Evolutionary conservation across 345 rosid species (phyloP), one percentile per base, ranked within the genome.

Genomic region (Camelina hispida): DNA sequence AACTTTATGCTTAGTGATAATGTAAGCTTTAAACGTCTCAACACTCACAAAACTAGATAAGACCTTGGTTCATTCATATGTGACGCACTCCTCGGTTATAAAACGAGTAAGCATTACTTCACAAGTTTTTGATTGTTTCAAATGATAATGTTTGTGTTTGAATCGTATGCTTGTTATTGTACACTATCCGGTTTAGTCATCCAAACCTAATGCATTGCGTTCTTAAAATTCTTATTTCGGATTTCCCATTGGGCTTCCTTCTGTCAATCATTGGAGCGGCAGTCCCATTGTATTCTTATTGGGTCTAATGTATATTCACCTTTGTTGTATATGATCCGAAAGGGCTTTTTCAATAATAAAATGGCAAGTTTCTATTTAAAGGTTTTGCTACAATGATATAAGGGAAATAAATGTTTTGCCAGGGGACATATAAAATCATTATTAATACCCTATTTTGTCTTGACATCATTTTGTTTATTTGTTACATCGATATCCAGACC

Each of bases 201-300:
- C 35, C 35, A 5, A 15, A 15, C 9, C 0, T 52, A 62, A 2
- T 20, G n/a, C 23, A 8, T n/a, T 14, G 35, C 11, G 54, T 30
- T 17, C 53, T 42, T 56, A 42, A 16, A 10, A 55, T 14, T 22
- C 61, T 37, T n/a, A 18, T 55, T 68, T 55, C 11, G 13, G 23
- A 68, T 54, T 7, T 28, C 15, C 4, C 12, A 56, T 13, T 44
- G 65, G 74, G 74, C 66, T 57, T 57, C 46, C 32, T 6, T 5
- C 30, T 35, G 16, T 4, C 37, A 62, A 22, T 1, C 23, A 8
- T 15, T 23, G 37, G 37, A 43, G 12, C 6, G 10, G 28, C n/a
- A 69, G 3, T 13, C 28, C 30, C 32, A 43, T 11, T 28, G 2
- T 13, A 7, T 42, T 61, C 32, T 13, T 30, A 32, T 58, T 17